Percentiles rank a stretch among this genome's conserved stretches.
Conservation (phyloP, 306 rosid genomes). For the Dryas alaskensis region DNA sequence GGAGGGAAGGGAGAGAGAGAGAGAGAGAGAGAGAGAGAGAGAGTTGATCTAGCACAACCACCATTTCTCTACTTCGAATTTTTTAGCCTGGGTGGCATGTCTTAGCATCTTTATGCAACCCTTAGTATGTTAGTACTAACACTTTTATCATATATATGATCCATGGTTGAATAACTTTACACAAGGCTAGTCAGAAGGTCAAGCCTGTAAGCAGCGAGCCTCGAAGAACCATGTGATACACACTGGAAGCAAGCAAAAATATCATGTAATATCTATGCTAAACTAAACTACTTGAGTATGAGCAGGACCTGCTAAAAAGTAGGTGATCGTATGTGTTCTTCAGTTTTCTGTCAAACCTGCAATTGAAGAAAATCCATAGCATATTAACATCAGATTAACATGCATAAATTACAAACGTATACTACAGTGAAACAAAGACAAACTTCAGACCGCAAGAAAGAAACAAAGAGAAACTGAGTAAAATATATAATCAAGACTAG, state of each 20-base stretch:
- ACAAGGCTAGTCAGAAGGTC: background rate
- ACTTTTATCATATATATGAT: background rate
- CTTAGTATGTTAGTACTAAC: background rate
- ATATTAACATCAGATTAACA: background rate
- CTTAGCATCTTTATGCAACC: background rate
- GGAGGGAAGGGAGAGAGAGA: no score
- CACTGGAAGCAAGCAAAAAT: background rate
- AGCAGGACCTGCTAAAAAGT: slow-evolving; percentile 91
- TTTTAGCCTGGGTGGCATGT: slow-evolving; percentile 2
- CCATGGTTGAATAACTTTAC: background rate
- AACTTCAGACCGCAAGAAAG: background rate
- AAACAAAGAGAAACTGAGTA: background rate
- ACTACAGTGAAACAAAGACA: background rate
- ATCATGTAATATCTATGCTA: slow-evolving; percentile 1
- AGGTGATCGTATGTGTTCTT: slow-evolving; percentile 93
- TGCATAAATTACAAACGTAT: background rate
- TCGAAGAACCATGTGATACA: background rate
- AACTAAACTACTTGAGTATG: slow-evolving; percentile 15
- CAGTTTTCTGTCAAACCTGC: slow-evolving; percentile 97
- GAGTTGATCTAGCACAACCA: background rate
- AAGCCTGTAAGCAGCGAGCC: background rate
- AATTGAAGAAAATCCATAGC: slow-evolving; percentile 13
- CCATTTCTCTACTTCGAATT: background rate
- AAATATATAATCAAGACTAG: background rate
- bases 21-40: no score